phyloP scores from a whole-genome alignment of 352 stramenopile genomes.

The Phytophthora hybrid region DNA sequence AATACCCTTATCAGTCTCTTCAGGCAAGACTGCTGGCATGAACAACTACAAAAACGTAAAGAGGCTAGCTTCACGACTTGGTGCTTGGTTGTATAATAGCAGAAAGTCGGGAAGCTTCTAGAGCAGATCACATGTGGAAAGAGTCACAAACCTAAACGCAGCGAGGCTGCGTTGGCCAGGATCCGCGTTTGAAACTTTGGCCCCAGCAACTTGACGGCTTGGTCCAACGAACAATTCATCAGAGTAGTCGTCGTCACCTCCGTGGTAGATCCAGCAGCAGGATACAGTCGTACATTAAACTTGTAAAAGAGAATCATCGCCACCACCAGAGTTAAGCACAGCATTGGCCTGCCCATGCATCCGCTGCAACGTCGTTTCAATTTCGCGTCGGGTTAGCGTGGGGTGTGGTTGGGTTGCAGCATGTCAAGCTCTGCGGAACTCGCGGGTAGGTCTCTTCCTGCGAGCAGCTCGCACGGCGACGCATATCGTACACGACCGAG shows the following conservation, averaged over 20 bases:
- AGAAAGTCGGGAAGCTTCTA: too few species aligned
- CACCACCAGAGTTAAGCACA: not conserved
- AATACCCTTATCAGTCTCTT: too few species aligned
- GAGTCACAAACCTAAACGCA: not conserved
- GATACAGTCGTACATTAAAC: constrained; percentile 15
- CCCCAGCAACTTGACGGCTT: constrained; percentile 16
- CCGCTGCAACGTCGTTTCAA: constrained; percentile 19
- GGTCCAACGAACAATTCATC: constrained; percentile 18
- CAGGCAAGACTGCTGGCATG: too few species aligned
- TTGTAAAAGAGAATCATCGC: constrained; percentile 11
- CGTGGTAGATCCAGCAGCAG: constrained; percentile 6
- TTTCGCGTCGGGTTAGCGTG: constrained; percentile 26
- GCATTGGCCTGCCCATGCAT: not conserved
- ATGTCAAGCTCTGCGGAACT: constrained; percentile 4
- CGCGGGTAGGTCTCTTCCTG: not conserved
- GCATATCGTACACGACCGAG: constrained; percentile 4
- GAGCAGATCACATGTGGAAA: not conserved
- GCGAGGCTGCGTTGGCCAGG: not conserved
- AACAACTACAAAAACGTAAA: too few species aligned
- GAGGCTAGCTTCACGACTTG: too few species aligned
- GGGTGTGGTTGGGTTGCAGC: constrained; percentile 24
- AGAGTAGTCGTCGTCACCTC: constrained; percentile 15
- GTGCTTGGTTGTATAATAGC: too few species aligned
- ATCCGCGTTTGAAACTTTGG: not conserved
- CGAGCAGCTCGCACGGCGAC: not conserved